Percentiles rank a stretch among this genome's conserved stretches.
phyloP scores from a whole-genome alignment of 1,139 yeast species.

The Yamadazyma sp. region DNA sequence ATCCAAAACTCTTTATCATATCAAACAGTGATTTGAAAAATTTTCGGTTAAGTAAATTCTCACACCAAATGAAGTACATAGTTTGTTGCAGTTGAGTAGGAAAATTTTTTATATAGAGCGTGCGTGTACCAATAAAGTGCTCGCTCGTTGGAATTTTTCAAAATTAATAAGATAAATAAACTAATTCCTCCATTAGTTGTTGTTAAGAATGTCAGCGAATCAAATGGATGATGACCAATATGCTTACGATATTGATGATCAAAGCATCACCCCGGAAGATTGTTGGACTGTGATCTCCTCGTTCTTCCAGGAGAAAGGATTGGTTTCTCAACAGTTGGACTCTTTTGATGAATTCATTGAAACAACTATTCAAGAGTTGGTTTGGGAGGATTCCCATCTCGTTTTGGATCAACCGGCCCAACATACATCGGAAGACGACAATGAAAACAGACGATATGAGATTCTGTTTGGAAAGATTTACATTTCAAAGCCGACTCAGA shows the following conservation, averaged over 20 bases:
- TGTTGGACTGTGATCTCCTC: conserved; percentile 98
- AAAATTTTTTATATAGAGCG: conserved; percentile 5
- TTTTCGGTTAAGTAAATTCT: too few species aligned
- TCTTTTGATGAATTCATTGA: conserved; percentile 98
- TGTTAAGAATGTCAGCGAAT: conserved; percentile 14
- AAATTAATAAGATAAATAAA: conserved; percentile 3
- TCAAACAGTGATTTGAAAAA: background rate
- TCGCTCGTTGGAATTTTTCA: conserved; percentile 11
- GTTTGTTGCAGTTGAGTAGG: too few species aligned
- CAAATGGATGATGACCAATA: conserved; percentile 52
- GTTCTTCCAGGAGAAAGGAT: conserved; percentile 93
- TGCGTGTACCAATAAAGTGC: background rate
- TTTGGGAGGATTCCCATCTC: conserved; percentile 92
- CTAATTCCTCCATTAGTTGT: conserved; percentile 1
- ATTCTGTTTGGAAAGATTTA: conserved; percentile 96
- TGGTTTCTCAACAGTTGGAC: conserved; percentile 96
- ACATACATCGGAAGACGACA: conserved; percentile 87
- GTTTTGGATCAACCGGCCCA: conserved; percentile 98
- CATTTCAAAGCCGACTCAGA: conserved; percentile 95
- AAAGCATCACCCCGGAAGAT: conserved; percentile 92
- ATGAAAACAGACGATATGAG: conserved; percentile 87
- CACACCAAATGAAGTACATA: too few species aligned
- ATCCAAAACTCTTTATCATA: background rate
- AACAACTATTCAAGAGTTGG: conserved; percentile 93
- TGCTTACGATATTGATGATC: conserved; percentile 63